Conservation (phyloP, 495 filamentous ascomycete genomes). For the Penicillium canescens region DNA sequence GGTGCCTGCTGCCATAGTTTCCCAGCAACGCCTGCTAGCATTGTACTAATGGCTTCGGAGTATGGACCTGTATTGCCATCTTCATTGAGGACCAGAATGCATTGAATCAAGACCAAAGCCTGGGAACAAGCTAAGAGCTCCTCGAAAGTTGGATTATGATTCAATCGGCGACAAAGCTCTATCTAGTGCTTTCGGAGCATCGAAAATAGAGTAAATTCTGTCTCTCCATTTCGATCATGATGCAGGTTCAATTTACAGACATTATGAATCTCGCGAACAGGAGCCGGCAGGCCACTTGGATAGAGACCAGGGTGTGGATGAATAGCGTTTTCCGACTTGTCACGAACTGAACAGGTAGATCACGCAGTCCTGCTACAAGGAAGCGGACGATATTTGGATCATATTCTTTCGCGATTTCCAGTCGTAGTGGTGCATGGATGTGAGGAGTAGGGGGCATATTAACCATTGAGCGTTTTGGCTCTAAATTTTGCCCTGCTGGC, state of each 20-base stretch:
- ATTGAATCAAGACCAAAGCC: conserved; percentile 36
- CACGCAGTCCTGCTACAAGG: conserved; percentile 21
- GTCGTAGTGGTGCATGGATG: conserved; percentile 9
- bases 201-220: conserved; percentile 13
- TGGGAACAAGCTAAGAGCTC: conserved; percentile 39
- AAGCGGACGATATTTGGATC: conserved; percentile 19
- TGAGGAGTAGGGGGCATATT: background rate
- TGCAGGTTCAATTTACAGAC: conserved; percentile 27
- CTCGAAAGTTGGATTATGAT: conserved; percentile 25
- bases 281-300: conserved; percentile 19
- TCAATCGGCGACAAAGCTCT: conserved; percentile 14
- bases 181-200: conserved; percentile 24
- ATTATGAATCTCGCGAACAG: conserved; percentile 26
- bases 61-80: conserved; percentile 12
- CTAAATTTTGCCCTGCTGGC: background rate
- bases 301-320: conserved; percentile 43
- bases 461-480: background rate
- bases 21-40: conserved; percentile 20
- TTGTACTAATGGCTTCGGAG: conserved; percentile 21
- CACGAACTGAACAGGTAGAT: conserved; percentile 20
- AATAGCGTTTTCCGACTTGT: conserved; percentile 27
- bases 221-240: background rate
- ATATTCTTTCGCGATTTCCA: conserved; percentile 33
- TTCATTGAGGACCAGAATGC: conserved; percentile 35
- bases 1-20: conserved; percentile 30